Percentiles rank a stretch among this genome's conserved stretches.
phyloP scores from a whole-genome alignment of 1,284 basidiomycete genomes.

The Fomes fomentarius region DNA sequence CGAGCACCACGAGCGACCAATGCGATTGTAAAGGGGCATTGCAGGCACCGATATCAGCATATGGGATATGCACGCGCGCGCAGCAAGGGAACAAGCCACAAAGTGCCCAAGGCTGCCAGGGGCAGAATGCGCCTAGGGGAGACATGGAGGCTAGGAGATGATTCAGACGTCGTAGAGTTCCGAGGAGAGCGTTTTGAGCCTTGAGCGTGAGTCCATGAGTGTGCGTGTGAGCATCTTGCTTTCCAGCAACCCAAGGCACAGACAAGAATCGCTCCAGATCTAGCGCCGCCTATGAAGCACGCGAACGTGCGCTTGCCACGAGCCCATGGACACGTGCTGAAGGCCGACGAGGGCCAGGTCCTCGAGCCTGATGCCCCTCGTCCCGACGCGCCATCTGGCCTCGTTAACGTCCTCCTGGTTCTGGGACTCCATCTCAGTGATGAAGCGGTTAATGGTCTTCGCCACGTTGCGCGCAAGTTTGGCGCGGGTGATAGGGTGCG shows the following conservation, averaged over 20 bases:
- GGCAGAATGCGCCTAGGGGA: neutral
- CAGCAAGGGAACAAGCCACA: no score
- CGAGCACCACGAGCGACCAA: neutral
- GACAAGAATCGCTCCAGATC: neutral
- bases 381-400: constrained; percentile 61
- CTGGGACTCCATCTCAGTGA: constrained; percentile 46
- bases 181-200: no score
- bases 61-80: neutral
- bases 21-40: neutral
- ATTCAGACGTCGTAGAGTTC: no score
- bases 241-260: neutral
- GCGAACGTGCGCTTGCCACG: constrained; percentile 77
- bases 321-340: constrained; percentile 78
- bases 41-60: neutral
- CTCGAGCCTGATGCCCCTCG: constrained; percentile 55
- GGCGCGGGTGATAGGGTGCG: constrained; percentile 60
- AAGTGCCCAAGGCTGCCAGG: neutral
- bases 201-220: neutral
- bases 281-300: constrained; percentile 34
- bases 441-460: constrained; percentile 40
- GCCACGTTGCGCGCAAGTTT: constrained; percentile 45
- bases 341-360: constrained; percentile 73
- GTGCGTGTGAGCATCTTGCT: neutral
- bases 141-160: no score
- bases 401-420: constrained; percentile 51